A percentile compares a stretch with the other conserved stretches of the same genome.
Evolutionary conservation across 257 asterid species (phyloP).

Genomic region (Fraxinus anomala): DNA sequence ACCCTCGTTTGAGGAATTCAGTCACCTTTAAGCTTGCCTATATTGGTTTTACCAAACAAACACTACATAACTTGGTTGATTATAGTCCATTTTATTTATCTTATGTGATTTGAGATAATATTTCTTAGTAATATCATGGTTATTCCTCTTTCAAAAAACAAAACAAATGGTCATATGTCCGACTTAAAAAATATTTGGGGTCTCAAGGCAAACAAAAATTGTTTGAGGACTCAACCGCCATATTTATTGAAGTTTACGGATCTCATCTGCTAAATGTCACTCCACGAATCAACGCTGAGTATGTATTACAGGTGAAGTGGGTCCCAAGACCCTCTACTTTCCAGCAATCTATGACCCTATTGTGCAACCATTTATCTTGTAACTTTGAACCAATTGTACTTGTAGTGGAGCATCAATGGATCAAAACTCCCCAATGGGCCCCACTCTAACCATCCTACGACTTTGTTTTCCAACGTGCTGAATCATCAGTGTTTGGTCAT

Average conservation of each 20-base stretch:
- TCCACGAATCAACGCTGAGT: not conserved
- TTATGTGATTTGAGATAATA: no score
- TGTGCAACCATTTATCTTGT: not conserved
- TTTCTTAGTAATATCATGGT: no score
- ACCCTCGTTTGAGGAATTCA: no score
- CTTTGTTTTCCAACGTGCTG: not conserved
- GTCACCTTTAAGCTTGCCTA: no score
- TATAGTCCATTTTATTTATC: no score
- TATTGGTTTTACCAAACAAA: no score
- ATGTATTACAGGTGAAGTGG: not conserved
- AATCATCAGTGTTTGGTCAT: not conserved
- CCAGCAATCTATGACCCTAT: not conserved
- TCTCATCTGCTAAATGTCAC: not conserved
- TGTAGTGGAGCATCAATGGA: not conserved
- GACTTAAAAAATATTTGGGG: not conserved
- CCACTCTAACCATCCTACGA: conserved; percentile 10
- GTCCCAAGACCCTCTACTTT: not conserved
- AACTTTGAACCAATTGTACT: not conserved
- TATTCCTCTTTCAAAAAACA: no score
- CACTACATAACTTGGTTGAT: no score
- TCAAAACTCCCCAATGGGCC: not conserved
- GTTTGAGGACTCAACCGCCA: not conserved
- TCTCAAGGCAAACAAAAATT: not conserved
- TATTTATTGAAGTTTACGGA: not conserved
- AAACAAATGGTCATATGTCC: no score